Percentiles rank a stretch among this genome's conserved stretches.
phyloP scores from a whole-genome alignment of 768 basidiomycete species.

The Rhizopogon rudus region DNA sequence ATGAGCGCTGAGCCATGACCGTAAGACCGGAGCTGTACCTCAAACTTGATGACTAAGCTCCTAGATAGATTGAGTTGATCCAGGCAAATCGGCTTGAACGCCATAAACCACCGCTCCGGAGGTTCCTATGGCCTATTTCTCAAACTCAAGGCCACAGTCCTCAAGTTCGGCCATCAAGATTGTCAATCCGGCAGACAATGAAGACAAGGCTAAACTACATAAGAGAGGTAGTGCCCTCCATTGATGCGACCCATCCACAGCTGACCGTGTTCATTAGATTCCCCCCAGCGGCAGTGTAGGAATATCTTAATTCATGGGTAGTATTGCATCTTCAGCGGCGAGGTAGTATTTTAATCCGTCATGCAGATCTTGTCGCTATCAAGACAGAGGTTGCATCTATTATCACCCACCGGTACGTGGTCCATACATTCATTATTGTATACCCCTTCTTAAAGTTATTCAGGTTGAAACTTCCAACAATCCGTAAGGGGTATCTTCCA shows the following conservation, averaged over 20 bases:
- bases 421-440: background rate
- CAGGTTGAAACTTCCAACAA: conserved; percentile 18
- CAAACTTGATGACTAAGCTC: background rate
- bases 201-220: conserved; percentile 36
- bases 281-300: conserved; percentile 76
- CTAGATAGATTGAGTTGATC: background rate
- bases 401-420: conserved; percentile 65
- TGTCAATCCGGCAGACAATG: conserved; percentile 49
- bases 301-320: conserved; percentile 93
- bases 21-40: no score
- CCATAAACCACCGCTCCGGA: background rate
- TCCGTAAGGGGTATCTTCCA: conserved; percentile 18
- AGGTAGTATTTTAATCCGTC: background rate
- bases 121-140: conserved; percentile 61
- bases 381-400: conserved; percentile 83
- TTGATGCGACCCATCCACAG: conserved; percentile 3
- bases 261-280: conserved; percentile 37
- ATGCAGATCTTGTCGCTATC: conserved; percentile 72
- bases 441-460: background rate
- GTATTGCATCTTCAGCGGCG: conserved; percentile 1
- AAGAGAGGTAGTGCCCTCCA: conserved; percentile 49
- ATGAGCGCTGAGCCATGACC: no score
- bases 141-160: conserved; percentile 55
- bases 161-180: conserved; percentile 66
- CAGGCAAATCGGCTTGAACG: background rate